phyloP scores from a whole-genome alignment of 768 basidiomycete genomes.

The Mycena rosella region DNA sequence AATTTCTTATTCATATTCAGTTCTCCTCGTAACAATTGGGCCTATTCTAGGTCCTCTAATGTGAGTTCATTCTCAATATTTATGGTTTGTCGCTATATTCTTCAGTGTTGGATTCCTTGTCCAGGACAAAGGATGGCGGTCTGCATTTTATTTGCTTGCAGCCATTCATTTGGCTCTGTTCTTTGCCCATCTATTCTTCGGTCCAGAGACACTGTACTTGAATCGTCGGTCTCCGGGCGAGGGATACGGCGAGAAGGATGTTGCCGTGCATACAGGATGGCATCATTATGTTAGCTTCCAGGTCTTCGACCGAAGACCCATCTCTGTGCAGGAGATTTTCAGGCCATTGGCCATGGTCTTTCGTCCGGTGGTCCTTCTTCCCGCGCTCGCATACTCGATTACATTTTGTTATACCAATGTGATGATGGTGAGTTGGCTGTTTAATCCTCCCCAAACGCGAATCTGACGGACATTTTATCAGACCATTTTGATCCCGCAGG shows the following conservation, averaged over 20 bases:
- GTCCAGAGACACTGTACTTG: not conserved
- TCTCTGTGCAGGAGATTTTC: not conserved
- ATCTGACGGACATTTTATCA: not conserved
- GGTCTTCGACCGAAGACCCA: not conserved
- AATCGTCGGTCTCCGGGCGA: not conserved
- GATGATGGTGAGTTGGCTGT: conserved; percentile 42
- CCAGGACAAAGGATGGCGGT: not conserved
- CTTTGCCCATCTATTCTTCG: not conserved
- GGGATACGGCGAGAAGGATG: not conserved
- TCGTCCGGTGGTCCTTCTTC: not conserved
- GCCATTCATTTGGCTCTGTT: not conserved
- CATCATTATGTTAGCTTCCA: not conserved
- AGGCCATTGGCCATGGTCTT: not conserved
- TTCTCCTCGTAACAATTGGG: not conserved
- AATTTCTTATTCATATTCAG: not conserved
- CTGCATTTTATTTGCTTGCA: not conserved
- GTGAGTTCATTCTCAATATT: too few species aligned
- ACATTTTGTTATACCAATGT: not conserved
- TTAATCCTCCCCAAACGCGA: conserved; percentile 35
- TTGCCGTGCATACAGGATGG: not conserved
- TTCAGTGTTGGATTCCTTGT: not conserved
- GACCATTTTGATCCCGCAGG: not conserved
- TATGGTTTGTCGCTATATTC: too few species aligned
- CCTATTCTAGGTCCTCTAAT: not conserved
- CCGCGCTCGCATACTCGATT: not conserved